Evolutionary conservation across 2,329 filamentous ascomycete species (phyloP), one percentile per base, ranked within the genome.

Genomic region (Diaporthe citrichinensis): DNA sequence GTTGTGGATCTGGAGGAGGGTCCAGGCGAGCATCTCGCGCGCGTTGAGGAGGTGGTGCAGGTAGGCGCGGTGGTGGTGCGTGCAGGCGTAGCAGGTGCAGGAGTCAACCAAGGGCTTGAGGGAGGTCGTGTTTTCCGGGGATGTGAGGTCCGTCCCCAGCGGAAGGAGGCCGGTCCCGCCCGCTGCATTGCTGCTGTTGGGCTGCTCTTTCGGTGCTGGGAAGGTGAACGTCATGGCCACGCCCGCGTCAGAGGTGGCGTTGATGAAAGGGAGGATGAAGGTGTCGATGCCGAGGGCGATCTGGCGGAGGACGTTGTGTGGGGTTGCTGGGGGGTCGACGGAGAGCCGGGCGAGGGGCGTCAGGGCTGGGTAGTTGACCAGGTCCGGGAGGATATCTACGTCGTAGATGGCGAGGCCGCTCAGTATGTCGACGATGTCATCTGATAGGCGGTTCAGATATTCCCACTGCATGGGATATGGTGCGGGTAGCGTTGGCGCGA

Each of bases 21-120:
- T 94, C 97, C 97, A 99, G 34, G 94, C 96, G 6, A 98, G 91
- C 97, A 99, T 98, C 84, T 99, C 97, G 81, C 96, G 97, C 0
- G 97, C 95, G 62, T 91, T 89, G 8, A 99, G 90, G 1, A 98
- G 89, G 83, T 99, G 97, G 78, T 95, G 93, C 49, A 99, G 81
- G 84, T 94, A 99, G 0, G 97, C 96, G 68, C 93, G 88, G 84
- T 98, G 95, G 83, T 98, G 96, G 25, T 90, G 90, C 2, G 88
- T 91, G 87, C 97, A 99, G 31, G 95, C 88, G 83, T 98, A 96
- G 87, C 97, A 99, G 69, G 85, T 79, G 83, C 97, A 99, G 23
- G 84, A 88, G 8, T 88, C 80, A 1, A 84, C 81, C 3, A 98
- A 86, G 0, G 96, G 92, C 0, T 84, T 83, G 0, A 94, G 82